Percentiles rank a stretch among this genome's conserved stretches.
These are phyloP conservation scores for Lactarius akahatsu DNA, from an alignment of 768 basidiomycete species.

Conservation along the genomic window DNA sequence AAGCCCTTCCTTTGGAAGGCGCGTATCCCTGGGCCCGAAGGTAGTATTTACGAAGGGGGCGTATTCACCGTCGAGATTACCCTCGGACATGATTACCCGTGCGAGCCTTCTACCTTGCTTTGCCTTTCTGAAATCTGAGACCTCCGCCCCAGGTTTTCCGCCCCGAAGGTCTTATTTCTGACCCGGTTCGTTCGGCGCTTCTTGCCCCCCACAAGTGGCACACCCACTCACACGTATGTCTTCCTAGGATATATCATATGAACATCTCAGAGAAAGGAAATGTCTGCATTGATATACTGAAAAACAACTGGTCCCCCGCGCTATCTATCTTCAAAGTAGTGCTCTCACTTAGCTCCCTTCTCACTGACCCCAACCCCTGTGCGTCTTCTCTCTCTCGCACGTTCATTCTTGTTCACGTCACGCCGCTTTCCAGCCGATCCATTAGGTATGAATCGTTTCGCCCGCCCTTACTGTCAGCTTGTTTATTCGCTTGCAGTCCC, in stretches of 20 bases:
- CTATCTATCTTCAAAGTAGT: conserved; percentile 93
- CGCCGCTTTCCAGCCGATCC: conserved; percentile 25
- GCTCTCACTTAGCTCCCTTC: conserved; percentile 85
- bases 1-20: conserved; percentile 74
- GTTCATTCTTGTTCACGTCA: conserved; percentile 1
- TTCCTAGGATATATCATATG: conserved; percentile 82
- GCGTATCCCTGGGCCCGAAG: conserved; percentile 77
- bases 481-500: conserved; percentile 31
- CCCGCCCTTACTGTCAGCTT: neutral
- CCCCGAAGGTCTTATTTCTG: conserved; percentile 72
- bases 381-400: conserved; percentile 38
- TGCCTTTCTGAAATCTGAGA: conserved; percentile 1
- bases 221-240: conserved; percentile 1
- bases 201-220: conserved; percentile 7
- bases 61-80: conserved; percentile 66
- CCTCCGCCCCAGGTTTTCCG: conserved; percentile 58
- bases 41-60: conserved; percentile 80
- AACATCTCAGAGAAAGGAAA: conserved; percentile 79
- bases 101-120: conserved; percentile 31
- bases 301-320: conserved; percentile 93
- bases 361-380: conserved; percentile 95
- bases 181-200: conserved; percentile 56
- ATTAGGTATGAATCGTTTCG: conserved; percentile 18
- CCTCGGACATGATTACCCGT: conserved; percentile 80
- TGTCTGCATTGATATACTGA: conserved; percentile 89